Percentiles rank a stretch among this genome's conserved stretches.
These are phyloP conservation scores for Spathaspora arborariae DNA, from an alignment of 805 yeast genomes.

Conservation along the genomic window DNA sequence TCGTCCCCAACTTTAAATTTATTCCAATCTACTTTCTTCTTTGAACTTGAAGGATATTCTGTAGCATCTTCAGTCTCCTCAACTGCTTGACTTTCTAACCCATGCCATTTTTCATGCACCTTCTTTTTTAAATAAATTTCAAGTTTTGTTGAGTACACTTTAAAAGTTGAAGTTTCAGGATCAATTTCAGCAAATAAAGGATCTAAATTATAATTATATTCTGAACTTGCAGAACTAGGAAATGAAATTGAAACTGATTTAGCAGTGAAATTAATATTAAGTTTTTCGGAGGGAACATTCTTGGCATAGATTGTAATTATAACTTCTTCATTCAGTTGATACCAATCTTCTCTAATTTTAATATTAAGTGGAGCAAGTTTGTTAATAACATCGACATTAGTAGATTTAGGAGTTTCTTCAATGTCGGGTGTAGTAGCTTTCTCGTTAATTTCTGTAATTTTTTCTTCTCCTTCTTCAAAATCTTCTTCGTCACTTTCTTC, in stretches of 20 bases:
- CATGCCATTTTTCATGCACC: slow-evolving; percentile 48
- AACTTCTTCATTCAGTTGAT: slow-evolving; percentile 56
- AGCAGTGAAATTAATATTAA: slow-evolving; percentile 36
- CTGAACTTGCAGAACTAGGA: slow-evolving; percentile 47
- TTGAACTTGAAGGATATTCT: slow-evolving; percentile 62
- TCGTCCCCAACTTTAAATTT: slow-evolving; percentile 41
- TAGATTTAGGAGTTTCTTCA: slow-evolving; percentile 2
- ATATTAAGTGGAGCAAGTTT: slow-evolving; percentile 36
- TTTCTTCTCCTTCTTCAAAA: slow-evolving; percentile 6
- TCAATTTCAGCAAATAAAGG: slow-evolving; percentile 52
- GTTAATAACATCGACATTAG: slow-evolving; percentile 31
- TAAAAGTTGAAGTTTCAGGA: slow-evolving; percentile 40
- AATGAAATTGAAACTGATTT: slow-evolving; percentile 41
- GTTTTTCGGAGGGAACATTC: slow-evolving; percentile 49
- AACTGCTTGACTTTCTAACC: slow-evolving; percentile 34
- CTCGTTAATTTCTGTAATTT: neutral
- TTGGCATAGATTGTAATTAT: slow-evolving; percentile 71
- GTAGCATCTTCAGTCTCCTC: slow-evolving; percentile 11
- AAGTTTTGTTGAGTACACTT: slow-evolving; percentile 66
- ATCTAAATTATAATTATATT: slow-evolving; percentile 54
- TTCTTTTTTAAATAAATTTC: slow-evolving; percentile 62
- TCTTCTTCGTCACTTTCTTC: slow-evolving; percentile 11
- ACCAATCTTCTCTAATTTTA: slow-evolving; percentile 45
- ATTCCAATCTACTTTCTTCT: slow-evolving; percentile 68
- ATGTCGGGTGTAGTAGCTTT: neutral